These are phyloP conservation scores for maize (Zea mays) DNA, from an alignment of 176 grass and related monocot species.

Conservation along the genomic window DNA sequence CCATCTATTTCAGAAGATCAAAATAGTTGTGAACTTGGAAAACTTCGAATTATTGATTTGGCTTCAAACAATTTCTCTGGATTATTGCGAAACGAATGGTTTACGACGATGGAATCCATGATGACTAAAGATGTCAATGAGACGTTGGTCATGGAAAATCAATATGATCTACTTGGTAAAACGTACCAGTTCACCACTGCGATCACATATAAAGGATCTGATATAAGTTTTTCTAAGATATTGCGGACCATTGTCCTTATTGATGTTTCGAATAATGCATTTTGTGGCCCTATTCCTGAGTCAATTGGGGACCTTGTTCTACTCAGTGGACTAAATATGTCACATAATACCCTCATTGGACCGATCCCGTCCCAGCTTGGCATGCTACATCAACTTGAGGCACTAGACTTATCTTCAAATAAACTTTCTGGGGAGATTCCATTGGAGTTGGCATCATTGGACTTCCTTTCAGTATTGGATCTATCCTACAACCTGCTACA, in stretches of 20 bases:
- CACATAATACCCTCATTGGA: slow-evolving; percentile 44
- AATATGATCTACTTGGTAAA: background rate
- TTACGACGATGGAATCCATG: slow-evolving; percentile 26
- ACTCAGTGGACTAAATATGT: slow-evolving; percentile 43
- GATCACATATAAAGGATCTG: slow-evolving; percentile 18
- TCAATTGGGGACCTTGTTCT: slow-evolving; percentile 38
- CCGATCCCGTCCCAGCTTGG: slow-evolving; percentile 33
- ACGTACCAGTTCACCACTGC: slow-evolving; percentile 37
- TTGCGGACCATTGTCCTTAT: slow-evolving; percentile 14
- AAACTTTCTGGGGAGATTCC: slow-evolving; percentile 17
- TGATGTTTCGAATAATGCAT: slow-evolving; percentile 20
- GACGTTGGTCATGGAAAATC: slow-evolving; percentile 34
- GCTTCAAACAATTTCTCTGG: slow-evolving; percentile 41
- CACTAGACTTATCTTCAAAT: slow-evolving; percentile 8
- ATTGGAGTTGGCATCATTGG: background rate
- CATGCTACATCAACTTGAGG: slow-evolving; percentile 1
- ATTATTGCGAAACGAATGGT: slow-evolving; percentile 21
- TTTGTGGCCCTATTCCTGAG: slow-evolving; percentile 43
- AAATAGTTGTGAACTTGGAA: background rate
- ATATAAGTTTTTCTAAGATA: background rate
- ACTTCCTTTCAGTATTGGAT: slow-evolving; percentile 2
- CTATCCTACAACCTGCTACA: background rate
- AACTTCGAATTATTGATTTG: slow-evolving; percentile 27
- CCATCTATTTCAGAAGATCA: background rate
- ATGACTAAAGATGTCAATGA: slow-evolving; percentile 15